Conservation (phyloP, 2,329 filamentous ascomycete genomes). For the Aspergillus aculeatinus region DNA sequence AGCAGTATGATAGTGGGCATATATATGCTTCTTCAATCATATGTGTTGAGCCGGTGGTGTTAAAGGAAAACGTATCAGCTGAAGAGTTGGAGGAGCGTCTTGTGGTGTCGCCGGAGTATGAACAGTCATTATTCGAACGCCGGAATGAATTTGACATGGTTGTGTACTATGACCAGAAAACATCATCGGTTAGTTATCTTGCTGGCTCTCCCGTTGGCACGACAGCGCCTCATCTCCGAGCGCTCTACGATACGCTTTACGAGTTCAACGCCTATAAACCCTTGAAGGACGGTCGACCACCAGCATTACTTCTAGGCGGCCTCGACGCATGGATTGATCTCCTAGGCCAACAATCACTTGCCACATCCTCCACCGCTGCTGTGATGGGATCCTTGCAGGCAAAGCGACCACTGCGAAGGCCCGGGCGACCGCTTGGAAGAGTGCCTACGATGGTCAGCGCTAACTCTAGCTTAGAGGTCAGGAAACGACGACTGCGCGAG, state of each 20-base stretch:
- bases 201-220: constrained; percentile 47
- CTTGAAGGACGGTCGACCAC: constrained; percentile 62
- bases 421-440: constrained; percentile 52
- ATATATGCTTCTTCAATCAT: constrained; percentile 81
- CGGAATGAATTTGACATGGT: constrained; percentile 77
- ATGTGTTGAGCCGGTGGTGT: constrained; percentile 80
- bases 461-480: constrained; percentile 54
- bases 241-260: constrained; percentile 74
- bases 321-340: constrained; percentile 82
- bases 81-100: constrained; percentile 58
- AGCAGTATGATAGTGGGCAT: constrained; percentile 83
- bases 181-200: constrained; percentile 59
- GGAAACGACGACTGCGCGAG: constrained; percentile 57
- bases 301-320: constrained; percentile 78
- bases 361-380: constrained; percentile 56
- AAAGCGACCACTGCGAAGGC: constrained; percentile 36
- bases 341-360: constrained; percentile 68
- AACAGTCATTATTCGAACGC: constrained; percentile 71
- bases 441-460: constrained; percentile 53
- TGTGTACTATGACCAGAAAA: constrained; percentile 81
- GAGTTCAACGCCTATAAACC: constrained; percentile 81
- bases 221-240: constrained; percentile 60
- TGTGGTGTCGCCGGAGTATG: constrained; percentile 52
- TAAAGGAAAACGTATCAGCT: constrained; percentile 66
- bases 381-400: constrained; percentile 47